Conservation (phyloP, 805 yeast genomes). For the Ogataea saltuana region DNA sequence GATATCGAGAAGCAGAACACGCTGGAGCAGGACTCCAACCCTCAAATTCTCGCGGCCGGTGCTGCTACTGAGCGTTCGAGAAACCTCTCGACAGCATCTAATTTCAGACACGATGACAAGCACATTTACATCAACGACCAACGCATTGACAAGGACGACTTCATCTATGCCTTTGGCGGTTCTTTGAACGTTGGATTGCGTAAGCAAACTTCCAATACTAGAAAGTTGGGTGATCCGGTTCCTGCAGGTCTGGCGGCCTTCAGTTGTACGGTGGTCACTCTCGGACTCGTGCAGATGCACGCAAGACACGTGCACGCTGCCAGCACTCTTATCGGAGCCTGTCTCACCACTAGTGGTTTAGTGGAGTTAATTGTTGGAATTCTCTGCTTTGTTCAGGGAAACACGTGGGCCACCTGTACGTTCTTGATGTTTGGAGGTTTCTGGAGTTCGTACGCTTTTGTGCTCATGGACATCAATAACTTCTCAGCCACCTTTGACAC, state of each 20-base stretch:
- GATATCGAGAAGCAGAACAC: conserved; percentile 32
- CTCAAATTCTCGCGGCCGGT: conserved; percentile 5
- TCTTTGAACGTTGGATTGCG: conserved; percentile 45
- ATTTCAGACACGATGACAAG: conserved; percentile 43
- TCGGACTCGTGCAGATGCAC: conserved; percentile 47
- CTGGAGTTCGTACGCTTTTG: conserved; percentile 51
- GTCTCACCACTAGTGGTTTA: conserved; percentile 50
- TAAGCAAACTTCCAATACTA: conserved; percentile 26
- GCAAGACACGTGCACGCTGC: conserved; percentile 48
- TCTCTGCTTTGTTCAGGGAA: conserved; percentile 51
- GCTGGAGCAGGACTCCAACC: conserved; percentile 13
- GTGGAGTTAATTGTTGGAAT: conserved; percentile 52
- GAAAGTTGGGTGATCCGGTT: conserved; percentile 46
- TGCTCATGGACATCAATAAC: conserved; percentile 46
- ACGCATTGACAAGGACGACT: conserved; percentile 52
- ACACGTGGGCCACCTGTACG: conserved; percentile 57
- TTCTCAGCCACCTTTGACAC: conserved; percentile 41
- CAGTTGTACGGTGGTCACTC: conserved; percentile 46
- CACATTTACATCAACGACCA: conserved; percentile 43
- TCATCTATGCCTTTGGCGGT: conserved; percentile 66
- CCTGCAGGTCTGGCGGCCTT: conserved; percentile 56
- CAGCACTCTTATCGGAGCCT: conserved; percentile 46
- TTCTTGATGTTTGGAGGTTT: conserved; percentile 56
- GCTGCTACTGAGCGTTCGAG: not conserved
- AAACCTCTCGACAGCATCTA: conserved; percentile 18